Evolutionary conservation across 306 rosid species (phyloP), one percentile per base, ranked within the genome.

Genomic region (Vigna trinervia): DNA sequence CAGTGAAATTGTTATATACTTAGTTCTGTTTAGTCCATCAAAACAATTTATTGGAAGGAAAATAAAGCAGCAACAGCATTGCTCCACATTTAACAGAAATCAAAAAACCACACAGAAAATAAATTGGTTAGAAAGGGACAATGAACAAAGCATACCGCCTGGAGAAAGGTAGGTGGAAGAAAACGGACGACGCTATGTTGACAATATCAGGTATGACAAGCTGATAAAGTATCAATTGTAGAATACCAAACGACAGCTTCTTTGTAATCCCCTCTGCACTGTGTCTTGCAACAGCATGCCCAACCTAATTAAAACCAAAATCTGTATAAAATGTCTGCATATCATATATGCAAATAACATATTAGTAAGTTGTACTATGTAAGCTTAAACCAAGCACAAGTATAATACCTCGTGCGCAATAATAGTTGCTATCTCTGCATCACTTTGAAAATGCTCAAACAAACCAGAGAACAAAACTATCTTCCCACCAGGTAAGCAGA

Each of bases 401-500:
- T 39, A 64, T 9, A 64, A 15, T 78, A 94, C 97, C 96, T 94
- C 96, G 51, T 92, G 97, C 43, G 91, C 97, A 82, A 94, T 79
- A 28, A 94, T 87, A 41, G 96, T 92, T 54, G 96, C 96, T 41
- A 94, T 47, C 86, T 90, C 97, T 3, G 85, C 90, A 68, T 94
- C 92, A 75, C 71, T 89, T 85, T 64, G 82, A 73, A 94, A 90
- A 78, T 92, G 96, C 50, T 94, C 89, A 0, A 92, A 81, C 86
- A 92, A 78, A 53, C 98, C 97, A 1, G 91, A 89, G 60, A 88
- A 90, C 51, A 94, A 90, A 23, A 90, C 92, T n/a, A 94, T 94
- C 86, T 92, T 94, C 80, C 98, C 98, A 19, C 98, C 95, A 0
- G 96, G 98, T 73, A 91, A 76, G 76, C 98, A 91, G 59, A 90